Percentiles rank a stretch among this genome's conserved stretches.
phyloP scores from a whole-genome alignment of 2,329 filamentous ascomycete genomes.

The Epichloe hybrida region DNA sequence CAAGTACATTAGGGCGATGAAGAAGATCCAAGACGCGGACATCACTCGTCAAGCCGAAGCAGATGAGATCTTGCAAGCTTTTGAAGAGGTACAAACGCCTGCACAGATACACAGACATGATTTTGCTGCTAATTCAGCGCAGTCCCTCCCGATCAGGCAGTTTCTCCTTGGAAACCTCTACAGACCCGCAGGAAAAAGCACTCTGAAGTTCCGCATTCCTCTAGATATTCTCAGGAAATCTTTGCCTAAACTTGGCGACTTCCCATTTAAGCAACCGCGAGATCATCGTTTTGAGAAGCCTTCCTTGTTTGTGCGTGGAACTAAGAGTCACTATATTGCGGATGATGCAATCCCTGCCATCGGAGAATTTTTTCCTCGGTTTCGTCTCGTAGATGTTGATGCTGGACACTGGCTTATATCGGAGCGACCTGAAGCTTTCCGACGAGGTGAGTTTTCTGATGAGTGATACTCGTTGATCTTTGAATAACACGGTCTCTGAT shows the following conservation, averaged over 20 bases:
- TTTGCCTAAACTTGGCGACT: conserved; percentile 69
- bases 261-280: conserved; percentile 69
- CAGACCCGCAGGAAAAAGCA: conserved; percentile 34
- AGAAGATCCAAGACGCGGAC: conserved; percentile 55
- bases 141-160: conserved; percentile 64
- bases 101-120: background rate
- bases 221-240: conserved; percentile 53
- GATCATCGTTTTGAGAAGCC: conserved; percentile 57
- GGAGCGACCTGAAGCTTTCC: conserved; percentile 72
- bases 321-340: conserved; percentile 62
- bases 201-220: conserved; percentile 66
- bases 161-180: conserved; percentile 83
- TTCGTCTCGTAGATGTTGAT: conserved; percentile 59
- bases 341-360: conserved; percentile 71
- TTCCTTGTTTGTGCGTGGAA: conserved; percentile 69
- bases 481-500: background rate
- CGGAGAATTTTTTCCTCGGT: conserved; percentile 69
- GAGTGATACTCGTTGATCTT: background rate
- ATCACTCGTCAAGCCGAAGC: conserved; percentile 63
- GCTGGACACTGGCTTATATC: conserved; percentile 81
- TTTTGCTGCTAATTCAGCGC: background rate
- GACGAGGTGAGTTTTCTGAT: conserved; percentile 38
- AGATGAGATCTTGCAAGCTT: conserved; percentile 61
- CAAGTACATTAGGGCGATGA: conserved; percentile 75
- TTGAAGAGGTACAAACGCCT: conserved; percentile 44